Evolutionary conservation across 352 stramenopile species (phyloP).

Genomic region (Salisapilia sapeloensis): DNA sequence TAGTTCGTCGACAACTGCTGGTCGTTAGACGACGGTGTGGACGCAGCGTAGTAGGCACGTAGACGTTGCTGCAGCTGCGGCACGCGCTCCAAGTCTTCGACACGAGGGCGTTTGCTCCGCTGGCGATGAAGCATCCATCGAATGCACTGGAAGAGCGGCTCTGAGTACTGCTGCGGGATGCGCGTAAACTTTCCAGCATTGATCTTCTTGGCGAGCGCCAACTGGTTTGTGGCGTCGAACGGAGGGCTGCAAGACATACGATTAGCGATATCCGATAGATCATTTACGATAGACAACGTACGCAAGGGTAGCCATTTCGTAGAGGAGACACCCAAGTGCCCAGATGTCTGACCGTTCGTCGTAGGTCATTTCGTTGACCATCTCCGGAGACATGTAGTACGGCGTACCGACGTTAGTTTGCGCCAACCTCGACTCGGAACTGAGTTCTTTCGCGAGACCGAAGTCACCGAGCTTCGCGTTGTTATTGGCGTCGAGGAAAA

Average conservation of each 20-base stretch:
- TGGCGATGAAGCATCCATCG: slow-evolving; percentile 81
- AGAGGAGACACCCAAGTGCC: slow-evolving; percentile 80
- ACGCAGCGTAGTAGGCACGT: slow-evolving; percentile 54
- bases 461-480: slow-evolving; percentile 88
- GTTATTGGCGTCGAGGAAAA: slow-evolving; percentile 84
- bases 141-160: slow-evolving; percentile 81
- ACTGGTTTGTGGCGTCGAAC: slow-evolving; percentile 86
- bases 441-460: slow-evolving; percentile 82
- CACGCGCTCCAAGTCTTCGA: slow-evolving; percentile 73
- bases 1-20: slow-evolving; percentile 63
- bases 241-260: slow-evolving; percentile 27
- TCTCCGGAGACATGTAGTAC: slow-evolving; percentile 88
- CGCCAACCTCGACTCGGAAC: slow-evolving; percentile 78
- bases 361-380: slow-evolving; percentile 88
- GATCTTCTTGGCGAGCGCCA: slow-evolving; percentile 88
- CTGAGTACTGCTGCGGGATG: slow-evolving; percentile 83
- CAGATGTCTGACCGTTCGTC: slow-evolving; percentile 87
- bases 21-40: slow-evolving; percentile 20
- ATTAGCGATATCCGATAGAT: too few relatives aligned
- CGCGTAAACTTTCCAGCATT: slow-evolving; percentile 83
- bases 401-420: slow-evolving; percentile 86
- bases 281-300: slow-evolving; percentile 13
- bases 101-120: slow-evolving; percentile 58
- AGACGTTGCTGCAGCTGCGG: slow-evolving; percentile 67
- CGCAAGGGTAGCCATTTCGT: slow-evolving; percentile 81